Evolutionary conservation across 805 yeast genomes (phyloP).

Genomic region (Candida xiaguanensis): DNA sequence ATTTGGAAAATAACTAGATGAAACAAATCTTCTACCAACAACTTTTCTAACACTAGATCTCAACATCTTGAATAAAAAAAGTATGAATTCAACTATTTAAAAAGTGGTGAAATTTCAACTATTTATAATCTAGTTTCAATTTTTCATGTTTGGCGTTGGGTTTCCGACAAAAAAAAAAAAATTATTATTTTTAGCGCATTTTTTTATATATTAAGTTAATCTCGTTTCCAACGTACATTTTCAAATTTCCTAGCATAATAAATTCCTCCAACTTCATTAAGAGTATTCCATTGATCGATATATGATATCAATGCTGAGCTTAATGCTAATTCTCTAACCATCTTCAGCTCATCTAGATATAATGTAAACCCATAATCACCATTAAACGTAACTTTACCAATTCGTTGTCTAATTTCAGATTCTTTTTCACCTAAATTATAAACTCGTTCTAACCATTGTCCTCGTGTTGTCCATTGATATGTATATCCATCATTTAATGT

Average conservation of each 20-base stretch:
- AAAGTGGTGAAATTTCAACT: no score
- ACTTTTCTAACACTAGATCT: neutral
- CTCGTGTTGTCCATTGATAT: conserved; percentile 64
- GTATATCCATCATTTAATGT: conserved; percentile 56
- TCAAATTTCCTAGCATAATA: conserved; percentile 49
- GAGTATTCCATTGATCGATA: conserved; percentile 68
- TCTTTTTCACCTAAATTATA: conserved; percentile 60
- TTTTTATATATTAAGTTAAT: conserved; percentile 19
- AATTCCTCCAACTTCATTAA: conserved; percentile 60
- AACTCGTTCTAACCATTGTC: conserved; percentile 55
- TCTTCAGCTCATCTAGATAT: conserved; percentile 49
- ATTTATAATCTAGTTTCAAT: neutral
- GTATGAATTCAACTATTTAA: no score
- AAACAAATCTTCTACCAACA: neutral
- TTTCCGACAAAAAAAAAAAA: conserved; percentile 1
- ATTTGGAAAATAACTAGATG: conserved; percentile 26
- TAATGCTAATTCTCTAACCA: conserved; percentile 56
- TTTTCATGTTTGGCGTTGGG: conserved; percentile 5
- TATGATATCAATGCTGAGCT: conserved; percentile 57
- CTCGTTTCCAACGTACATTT: conserved; percentile 57
- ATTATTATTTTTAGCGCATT: neutral
- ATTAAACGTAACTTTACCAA: conserved; percentile 55
- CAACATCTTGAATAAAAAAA: neutral
- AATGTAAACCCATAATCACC: conserved; percentile 54
- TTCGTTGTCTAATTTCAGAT: conserved; percentile 59